Base-by-base conservation (phyloP, 768 basidiomycete genomes). In the Lepiota venenata region DNA sequence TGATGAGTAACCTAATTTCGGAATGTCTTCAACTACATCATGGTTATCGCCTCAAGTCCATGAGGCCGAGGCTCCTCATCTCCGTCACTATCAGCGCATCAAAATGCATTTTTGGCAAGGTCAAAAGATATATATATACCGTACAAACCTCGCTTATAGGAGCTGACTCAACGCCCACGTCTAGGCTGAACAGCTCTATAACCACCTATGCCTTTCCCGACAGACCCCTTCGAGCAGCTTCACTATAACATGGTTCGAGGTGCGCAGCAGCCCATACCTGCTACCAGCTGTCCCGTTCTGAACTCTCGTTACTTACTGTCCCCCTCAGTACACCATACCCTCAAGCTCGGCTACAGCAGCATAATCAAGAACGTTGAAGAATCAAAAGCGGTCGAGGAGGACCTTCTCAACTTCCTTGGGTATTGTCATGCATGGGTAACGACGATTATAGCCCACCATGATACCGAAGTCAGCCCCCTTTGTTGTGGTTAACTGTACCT, bases 241-340 rank as follows among this genome's bases (percentile, higher is more conserved):
- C 52, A 54, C 21, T 47, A 54, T 16, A 47, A 47, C 12, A 54
- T 54, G 45, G 38, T 54, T 21, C 44, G 45, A 46, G 41, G 29
- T 43, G 14, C 1, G 38, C 25, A 15, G 22, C 29, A 11, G 39
- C 18, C 12, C 35, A 6, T 9, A 2, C 20, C 16, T 27, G 45
- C 12, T 18, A 36, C n/a, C 16, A 6, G 16, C 4, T 5, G 35
- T 6, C 16, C 14, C 6, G 21, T 22, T 41, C 5, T 25, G 25
- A 25, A 25, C 2, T 2, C 5, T 25, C 3, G 42, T 41, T 32
- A 20, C 8, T 29, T 14, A 20, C 43, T 4, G 8, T 6, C 15
- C 25, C 9, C 14, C 2, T 16, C 5, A 50, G 50, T 39, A n/a
- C 50, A 54, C 20, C 37, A 47, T 9, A 47, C 52, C 4, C 47